Conservation (phyloP, 1,284 basidiomycete genomes). For the Trichosporon faecale region DNA sequence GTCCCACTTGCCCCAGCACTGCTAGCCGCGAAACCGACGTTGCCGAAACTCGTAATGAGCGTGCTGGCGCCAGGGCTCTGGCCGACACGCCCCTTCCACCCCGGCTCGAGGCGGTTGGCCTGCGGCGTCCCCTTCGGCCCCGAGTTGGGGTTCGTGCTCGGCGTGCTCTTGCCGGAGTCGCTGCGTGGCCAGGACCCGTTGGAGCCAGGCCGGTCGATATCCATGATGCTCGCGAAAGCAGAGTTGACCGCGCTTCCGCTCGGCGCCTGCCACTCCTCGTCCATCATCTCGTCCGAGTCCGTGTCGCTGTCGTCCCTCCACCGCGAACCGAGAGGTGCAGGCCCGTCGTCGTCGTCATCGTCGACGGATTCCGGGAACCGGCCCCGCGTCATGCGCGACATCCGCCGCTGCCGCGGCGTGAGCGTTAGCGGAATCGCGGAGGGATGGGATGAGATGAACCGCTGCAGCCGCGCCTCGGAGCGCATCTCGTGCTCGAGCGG, state of each 20-base stretch:
- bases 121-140: not conserved
- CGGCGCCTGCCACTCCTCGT: conserved; percentile 21
- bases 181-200: conserved; percentile 15
- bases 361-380: conserved; percentile 49
- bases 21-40: not conserved
- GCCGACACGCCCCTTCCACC: not conserved
- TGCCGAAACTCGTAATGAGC: conserved; percentile 8
- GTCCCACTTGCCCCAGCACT: not conserved
- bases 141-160: not conserved
- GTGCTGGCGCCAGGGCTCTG: not conserved
- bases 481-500: conserved; percentile 49
- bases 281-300: conserved; percentile 38
- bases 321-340: conserved; percentile 13
- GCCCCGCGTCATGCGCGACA: conserved; percentile 32
- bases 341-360: conserved; percentile 47
- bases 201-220: conserved; percentile 42
- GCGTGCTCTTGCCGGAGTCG: conserved; percentile 23
- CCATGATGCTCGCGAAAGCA: conserved; percentile 49
- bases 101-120: not conserved
- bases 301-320: conserved; percentile 38
- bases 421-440: conserved; percentile 34
- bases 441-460: conserved; percentile 43
- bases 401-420: conserved; percentile 41
- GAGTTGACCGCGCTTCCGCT: conserved; percentile 38
- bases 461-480: conserved; percentile 46